These are phyloP conservation scores for Emiliania huxleyi DNA, from an alignment of 78 protist species.

Conservation along the genomic window DNA sequence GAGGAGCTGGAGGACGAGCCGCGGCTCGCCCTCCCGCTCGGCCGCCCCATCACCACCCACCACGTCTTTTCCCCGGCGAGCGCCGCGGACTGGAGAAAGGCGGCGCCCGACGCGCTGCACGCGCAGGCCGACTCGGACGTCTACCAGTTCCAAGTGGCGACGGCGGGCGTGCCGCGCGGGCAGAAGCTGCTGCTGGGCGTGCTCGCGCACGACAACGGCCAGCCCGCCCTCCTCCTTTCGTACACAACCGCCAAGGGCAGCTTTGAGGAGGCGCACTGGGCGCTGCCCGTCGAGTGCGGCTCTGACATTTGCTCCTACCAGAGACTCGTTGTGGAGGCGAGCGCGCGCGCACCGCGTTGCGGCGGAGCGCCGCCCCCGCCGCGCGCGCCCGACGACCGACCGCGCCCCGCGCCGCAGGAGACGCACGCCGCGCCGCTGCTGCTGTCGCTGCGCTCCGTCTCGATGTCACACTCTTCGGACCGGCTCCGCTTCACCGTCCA, in stretches of 20 bases:
- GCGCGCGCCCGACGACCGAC: no score
- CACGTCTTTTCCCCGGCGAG: not conserved
- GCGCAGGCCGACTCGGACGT: not conserved
- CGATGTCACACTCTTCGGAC: not conserved
- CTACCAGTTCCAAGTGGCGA: not conserved
- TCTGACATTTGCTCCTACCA: not conserved
- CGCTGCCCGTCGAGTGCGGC: slow-evolving; percentile 1
- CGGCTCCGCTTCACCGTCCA: not conserved
- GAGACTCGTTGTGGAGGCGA: not conserved
- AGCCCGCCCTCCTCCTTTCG: not conserved
- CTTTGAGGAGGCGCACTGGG: slow-evolving; percentile 8
- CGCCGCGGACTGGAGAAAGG: no score
- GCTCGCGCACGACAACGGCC: not conserved
- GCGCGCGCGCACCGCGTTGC: no score
- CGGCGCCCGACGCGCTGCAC: not conserved
- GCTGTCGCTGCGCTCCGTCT: not conserved
- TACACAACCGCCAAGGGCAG: not conserved
- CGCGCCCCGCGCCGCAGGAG: no score
- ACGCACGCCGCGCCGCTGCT: not conserved
- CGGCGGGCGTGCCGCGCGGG: not conserved
- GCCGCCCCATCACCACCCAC: not conserved
- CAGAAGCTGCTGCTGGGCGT: slow-evolving; percentile 2
- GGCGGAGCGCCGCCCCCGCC: no score
- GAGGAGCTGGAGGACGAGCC: not conserved
- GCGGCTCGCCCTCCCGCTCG: not conserved